phyloP scores from a whole-genome alignment of 495 filamentous ascomycete species.

The Neurospora sp. region DNA sequence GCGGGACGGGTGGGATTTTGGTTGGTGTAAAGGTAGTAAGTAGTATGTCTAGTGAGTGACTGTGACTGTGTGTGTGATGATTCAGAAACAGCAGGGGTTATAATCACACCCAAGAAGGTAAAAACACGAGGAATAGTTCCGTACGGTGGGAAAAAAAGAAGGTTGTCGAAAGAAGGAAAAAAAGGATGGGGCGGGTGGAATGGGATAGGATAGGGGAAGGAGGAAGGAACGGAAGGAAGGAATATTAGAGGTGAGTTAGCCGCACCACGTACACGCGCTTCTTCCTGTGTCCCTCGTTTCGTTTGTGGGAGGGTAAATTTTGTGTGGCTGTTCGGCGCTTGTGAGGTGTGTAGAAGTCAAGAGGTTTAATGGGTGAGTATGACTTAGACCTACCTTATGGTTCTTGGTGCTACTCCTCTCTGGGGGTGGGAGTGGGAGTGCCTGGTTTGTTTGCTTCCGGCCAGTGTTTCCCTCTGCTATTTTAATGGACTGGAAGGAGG shows the following conservation, averaged over 20 bases:
- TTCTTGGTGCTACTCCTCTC: neutral
- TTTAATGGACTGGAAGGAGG: neutral
- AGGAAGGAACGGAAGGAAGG: neutral
- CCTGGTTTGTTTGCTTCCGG: neutral
- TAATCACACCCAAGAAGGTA: neutral
- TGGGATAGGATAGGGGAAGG: neutral
- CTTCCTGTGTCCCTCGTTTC: neutral
- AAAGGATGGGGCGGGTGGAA: neutral
- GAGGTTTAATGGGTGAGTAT: neutral
- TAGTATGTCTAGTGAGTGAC: neutral
- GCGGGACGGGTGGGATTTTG: neutral
- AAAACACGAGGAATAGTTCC: neutral
- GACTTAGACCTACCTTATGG: neutral
- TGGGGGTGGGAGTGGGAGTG: neutral
- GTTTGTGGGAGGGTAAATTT: neutral
- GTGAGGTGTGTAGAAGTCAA: neutral
- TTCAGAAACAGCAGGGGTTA: neutral
- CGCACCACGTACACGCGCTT: neutral
- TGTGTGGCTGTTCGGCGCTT: neutral
- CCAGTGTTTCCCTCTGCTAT: neutral
- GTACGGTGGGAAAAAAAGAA: neutral
- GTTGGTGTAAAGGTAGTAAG: neutral
- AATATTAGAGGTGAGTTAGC: neutral
- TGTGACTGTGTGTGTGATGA: neutral
- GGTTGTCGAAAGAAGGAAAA: neutral